Base-by-base conservation (phyloP, 2,329 filamentous ascomycete genomes). In the Helicocarpus griseus region DNA sequence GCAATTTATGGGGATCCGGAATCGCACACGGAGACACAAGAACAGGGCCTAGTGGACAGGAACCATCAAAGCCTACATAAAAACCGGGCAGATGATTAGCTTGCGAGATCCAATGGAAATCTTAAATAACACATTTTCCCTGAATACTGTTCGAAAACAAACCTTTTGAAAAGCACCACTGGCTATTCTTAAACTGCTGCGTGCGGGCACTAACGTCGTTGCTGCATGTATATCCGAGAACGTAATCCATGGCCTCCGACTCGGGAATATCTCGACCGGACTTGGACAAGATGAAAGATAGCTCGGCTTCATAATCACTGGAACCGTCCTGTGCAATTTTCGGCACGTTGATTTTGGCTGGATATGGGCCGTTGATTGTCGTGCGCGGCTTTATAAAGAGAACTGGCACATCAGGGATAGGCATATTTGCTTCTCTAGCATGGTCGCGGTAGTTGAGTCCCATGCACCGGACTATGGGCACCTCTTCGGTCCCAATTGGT, bases 381-480 rank as follows among this genome's bases (percentile, higher is more conserved):
- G 64, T 69, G 9, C 63, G 56, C 2, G 69, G 69, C 58, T 73
- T 72, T 58, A 67, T 60, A 56, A 73, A 72, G 3, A 72, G 56
- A 2, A 68, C 63, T 0, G 68, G 69, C 3, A 58, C 55, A 26
- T 63, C 57, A 0, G 70, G 69, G 21, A 71, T 58, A 2, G 65
- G 56, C 61, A 70, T 62, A 43, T 63, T 65, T 47, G 65, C 65
- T 58, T 73, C 70, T 14, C 57, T 53, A 4, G 69, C 69, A 50
- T 72, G 70, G 56, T 72, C 64, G 33, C 60, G 61, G 57, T 74
- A 74, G 61, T 75, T 76, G 48, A 75, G 65, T 5, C 73, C 73
- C 44, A 75, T 60, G 57, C 72, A 75, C 33, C 72, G 69, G 46
- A 75, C 72, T 19, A 68, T 66, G 31, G 67, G 66, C 5, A 71